Conservation (phyloP, 1,284 basidiomycete species). For the Apiotrichum akiyoshidainum region DNA sequence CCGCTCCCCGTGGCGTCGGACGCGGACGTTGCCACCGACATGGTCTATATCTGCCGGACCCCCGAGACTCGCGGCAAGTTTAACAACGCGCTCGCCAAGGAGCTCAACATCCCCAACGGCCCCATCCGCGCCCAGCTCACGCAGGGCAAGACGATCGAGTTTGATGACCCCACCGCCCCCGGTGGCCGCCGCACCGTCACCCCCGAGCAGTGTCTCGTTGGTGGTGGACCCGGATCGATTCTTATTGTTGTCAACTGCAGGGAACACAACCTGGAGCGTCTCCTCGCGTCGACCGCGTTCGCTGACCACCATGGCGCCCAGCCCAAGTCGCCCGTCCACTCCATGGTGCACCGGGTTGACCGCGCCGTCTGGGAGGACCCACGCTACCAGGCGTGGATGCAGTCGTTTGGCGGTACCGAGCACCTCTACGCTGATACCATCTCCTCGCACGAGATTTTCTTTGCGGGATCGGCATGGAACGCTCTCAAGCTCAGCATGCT, state of each 20-base stretch:
- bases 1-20: slow-evolving; percentile 29
- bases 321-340: slow-evolving; percentile 51
- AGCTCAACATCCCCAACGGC: slow-evolving; percentile 65
- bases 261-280: slow-evolving; percentile 23
- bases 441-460: slow-evolving; percentile 67
- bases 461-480: slow-evolving; percentile 68
- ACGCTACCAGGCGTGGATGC: slow-evolving; percentile 70
- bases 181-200: slow-evolving; percentile 56
- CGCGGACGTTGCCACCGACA: slow-evolving; percentile 35
- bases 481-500: slow-evolving; percentile 70
- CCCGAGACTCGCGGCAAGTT: slow-evolving; percentile 83
- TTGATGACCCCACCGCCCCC: slow-evolving; percentile 52
- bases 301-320: slow-evolving; percentile 49
- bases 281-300: slow-evolving; percentile 58
- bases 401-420: slow-evolving; percentile 62
- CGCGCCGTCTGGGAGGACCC: slow-evolving; percentile 65
- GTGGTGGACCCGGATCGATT: slow-evolving; percentile 40
- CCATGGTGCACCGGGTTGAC: slow-evolving; percentile 67
- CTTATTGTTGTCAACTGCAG: slow-evolving; percentile 43
- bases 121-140: slow-evolving; percentile 52
- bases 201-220: slow-evolving; percentile 50
- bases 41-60: slow-evolving; percentile 69
- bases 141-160: slow-evolving; percentile 50
- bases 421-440: slow-evolving; percentile 66
- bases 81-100: slow-evolving; percentile 63